Percentiles rank a stretch among this genome's conserved stretches.
Conservation (phyloP, 2,329 filamentous ascomycete species). For the Cercospora zeae-maydis region DNA sequence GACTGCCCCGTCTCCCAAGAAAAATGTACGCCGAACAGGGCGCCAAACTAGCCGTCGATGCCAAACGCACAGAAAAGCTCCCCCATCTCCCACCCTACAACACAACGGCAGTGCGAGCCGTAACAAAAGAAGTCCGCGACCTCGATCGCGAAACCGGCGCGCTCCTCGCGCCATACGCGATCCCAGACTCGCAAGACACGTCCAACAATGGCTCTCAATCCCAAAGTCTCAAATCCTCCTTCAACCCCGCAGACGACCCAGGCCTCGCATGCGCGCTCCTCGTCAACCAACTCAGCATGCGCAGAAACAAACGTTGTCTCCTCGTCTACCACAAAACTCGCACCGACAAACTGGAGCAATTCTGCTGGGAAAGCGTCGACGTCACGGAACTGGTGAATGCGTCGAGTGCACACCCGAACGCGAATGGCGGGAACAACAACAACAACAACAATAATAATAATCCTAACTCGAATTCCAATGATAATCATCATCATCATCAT, state of each 20-base stretch:
- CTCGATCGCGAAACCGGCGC: constrained; percentile 79
- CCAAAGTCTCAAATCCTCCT: constrained; percentile 59
- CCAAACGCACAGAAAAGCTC: constrained; percentile 88
- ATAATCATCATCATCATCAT: too few relatives aligned
- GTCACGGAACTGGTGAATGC: constrained; percentile 62
- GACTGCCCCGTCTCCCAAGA: background rate
- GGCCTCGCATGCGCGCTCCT: constrained; percentile 83
- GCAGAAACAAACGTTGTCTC: constrained; percentile 91
- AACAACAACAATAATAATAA: background rate
- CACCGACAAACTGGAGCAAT: constrained; percentile 85
- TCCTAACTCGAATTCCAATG: constrained; percentile 12
- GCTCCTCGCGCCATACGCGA: constrained; percentile 69
- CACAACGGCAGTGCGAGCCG: constrained; percentile 80
- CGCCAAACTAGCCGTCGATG: constrained; percentile 91
- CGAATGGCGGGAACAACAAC: constrained; percentile 9
- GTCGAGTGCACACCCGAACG: constrained; percentile 39
- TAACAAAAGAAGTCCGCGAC: constrained; percentile 88
- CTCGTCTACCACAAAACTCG: constrained; percentile 90
- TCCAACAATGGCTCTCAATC: constrained; percentile 4
- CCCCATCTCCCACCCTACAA: constrained; percentile 86
- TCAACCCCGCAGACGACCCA: constrained; percentile 78
- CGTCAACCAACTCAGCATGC: constrained; percentile 91
- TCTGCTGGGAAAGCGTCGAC: constrained; percentile 88
- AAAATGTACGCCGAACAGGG: constrained; percentile 83
- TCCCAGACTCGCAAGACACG: constrained; percentile 46